Evolutionary conservation across 2,329 filamentous ascomycete species (phyloP), one percentile per base, ranked within the genome.

Genomic region (Venturia carpophila): DNA sequence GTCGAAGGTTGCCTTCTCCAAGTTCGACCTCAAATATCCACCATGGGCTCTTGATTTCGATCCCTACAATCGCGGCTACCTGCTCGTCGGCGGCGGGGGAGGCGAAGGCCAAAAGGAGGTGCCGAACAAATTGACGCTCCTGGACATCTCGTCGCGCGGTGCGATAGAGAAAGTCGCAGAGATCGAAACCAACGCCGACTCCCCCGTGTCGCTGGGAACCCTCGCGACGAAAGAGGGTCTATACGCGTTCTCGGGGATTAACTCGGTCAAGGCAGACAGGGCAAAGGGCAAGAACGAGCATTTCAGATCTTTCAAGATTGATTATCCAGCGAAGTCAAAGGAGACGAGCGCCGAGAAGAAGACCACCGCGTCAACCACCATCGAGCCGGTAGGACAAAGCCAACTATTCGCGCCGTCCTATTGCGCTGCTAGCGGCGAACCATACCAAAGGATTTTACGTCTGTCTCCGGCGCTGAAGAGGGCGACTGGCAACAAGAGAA

Each of bases 21-120:
- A 86, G 75, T 79, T 86, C 70, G 85, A 85, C 65, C 84, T 95
- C 69, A 84, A 86, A 66, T 97, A 93, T 76, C 92, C 92, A 61
- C 84, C 96, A 66, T 96, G 92, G 75, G 86, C 89, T 65, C 89
- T 91, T 74, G 92, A 92, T 73, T 97, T 96, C 75, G 91, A 96
- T 73, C 90, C 89, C 63, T 83, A 88, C 71, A 87, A 95, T 78
- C 83, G 87, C 67, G 84, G 84, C 68, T 87, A 87, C 68, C 81
- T 97, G 30, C 79, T 96, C 10, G 90, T 96, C 45, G 91, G 88
- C 67, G 93, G 93, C 63, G 93, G 93, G 67, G 93, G 93, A 69
- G 93, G 93, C 62, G 87, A 90, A 68, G 87, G 89, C 61, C 65
- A 58, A 39, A 56, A 55, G 68, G 41, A 85, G 86, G 69, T 91